Base-by-base conservation (phyloP, 2,329 filamentous ascomycete genomes). In the Xylaria multiplex region DNA sequence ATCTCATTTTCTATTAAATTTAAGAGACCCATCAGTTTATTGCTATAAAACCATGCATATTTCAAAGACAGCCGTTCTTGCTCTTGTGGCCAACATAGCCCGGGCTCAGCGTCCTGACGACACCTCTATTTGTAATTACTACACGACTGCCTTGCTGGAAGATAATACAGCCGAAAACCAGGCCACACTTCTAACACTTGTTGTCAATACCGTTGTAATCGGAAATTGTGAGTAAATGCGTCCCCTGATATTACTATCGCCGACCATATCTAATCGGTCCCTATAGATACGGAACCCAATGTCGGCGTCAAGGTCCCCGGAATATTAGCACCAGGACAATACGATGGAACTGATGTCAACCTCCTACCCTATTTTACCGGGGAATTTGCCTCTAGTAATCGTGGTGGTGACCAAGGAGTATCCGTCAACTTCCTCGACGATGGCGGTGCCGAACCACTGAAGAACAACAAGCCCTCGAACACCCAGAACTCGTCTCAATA, bases 141-240 rank as follows among this genome's bases (percentile, higher is more conserved):
- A 90, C 77, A 88, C 87, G 40, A 86, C 80, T 3, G 83, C 84
- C n/a, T 75, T 89, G 11, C 79, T 89, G 60, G 85, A 81, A 75
- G 80, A 86, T 45, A 89, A 88, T 79, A 88, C 83, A 43, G 84
- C 85, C 19, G 81, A 79, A 35, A 89, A 88, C 74, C 87, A 90
- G 75, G 77, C 81, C 60, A 84, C 81, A 0, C 79, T 89, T 2
- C 71, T 90, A 71, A 86, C 83, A 1, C 78, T 86, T 1, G 75
- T 90, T 3, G 86, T 90, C 71, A 89, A 89, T 77, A 89, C 86
- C 6, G 88, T 84, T 22, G 85, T 89, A 67, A 87, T 88, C 70
- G 87, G 88, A n/a, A 88, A 88, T 76, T 88, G 83, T 84, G 73
- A 70, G 80, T 66, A 7, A 5, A 1, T 3, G 57, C 58, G 7